Percentiles rank a stretch among this genome's conserved stretches.
These are phyloP conservation scores for Melanogaster broomeanus DNA, from an alignment of 768 basidiomycete genomes.

Conservation along the genomic window DNA sequence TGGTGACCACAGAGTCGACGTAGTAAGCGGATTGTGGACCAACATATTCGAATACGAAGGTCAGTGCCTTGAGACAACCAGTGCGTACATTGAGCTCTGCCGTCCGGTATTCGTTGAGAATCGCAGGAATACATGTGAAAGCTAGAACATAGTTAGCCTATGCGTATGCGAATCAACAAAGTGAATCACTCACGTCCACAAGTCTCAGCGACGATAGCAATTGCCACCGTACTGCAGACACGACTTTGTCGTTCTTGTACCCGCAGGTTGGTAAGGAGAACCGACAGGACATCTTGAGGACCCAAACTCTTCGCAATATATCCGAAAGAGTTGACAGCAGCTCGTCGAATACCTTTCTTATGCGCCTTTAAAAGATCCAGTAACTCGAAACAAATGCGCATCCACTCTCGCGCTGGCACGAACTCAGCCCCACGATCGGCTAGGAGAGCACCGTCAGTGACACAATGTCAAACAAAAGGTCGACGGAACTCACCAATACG, in stretches of 20 bases:
- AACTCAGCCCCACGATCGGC: conserved; percentile 99
- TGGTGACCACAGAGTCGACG: conserved; percentile 94
- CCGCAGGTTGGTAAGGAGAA: conserved; percentile 92
- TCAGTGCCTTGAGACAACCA: conserved; percentile 96
- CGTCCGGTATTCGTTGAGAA: conserved; percentile 97
- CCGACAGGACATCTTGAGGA: conserved; percentile 96
- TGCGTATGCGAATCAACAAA: background rate
- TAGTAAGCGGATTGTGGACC: conserved; percentile 97
- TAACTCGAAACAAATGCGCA: conserved; percentile 99
- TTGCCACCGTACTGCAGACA: conserved; percentile 97
- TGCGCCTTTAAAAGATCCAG: conserved; percentile 97
- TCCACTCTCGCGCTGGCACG: conserved; percentile 98
- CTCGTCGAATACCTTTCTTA: conserved; percentile 98
- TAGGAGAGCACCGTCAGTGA: conserved; percentile 16
- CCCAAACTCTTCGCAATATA: conserved; percentile 99
- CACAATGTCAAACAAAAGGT: background rate
- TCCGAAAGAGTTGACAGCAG: conserved; percentile 98
- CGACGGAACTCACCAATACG: conserved; percentile 64
- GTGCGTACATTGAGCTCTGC: conserved; percentile 98
- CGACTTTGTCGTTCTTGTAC: conserved; percentile 99
- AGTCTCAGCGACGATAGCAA: conserved; percentile 93
- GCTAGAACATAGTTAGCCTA: conserved; percentile 42
- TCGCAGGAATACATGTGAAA: conserved; percentile 98
- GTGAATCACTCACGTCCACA: conserved; percentile 60
- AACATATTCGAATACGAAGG: conserved; percentile 99